Base-by-base conservation (phyloP, 345 rosid genomes). In the Melaleuca alternifolia region DNA sequence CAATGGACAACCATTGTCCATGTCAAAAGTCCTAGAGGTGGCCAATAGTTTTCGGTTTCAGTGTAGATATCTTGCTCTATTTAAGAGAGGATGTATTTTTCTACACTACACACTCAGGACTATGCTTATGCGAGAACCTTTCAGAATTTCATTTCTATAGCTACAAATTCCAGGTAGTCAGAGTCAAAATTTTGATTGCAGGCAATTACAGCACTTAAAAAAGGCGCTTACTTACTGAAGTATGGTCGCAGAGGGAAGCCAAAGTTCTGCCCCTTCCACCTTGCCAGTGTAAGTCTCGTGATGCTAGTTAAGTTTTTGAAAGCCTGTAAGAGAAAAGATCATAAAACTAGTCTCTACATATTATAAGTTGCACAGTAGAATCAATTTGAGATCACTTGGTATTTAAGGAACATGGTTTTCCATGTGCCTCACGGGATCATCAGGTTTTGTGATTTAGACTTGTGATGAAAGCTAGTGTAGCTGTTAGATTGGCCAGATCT, bases 211-310 rank as follows among this genome's bases (percentile, higher is more conserved):
- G 88, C 96, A n/a, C 95, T 96, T 82, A 96, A 96, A 94, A 96
- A 94, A 91, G 99, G 99, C 6, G 90, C 99, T 2, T 90, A 90
- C 86, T 90, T 95, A 94, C 93, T 96, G 54, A 96, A 96, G 92
- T 96, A 94, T 85, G 96, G 99, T 59, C 95, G 99, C 23, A 92
- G 94, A 86, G 99, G 99, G 91, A 96, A 95, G 89, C 99, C 98
- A 2, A 96, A 95, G 87, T 94, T 96, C 89, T 96, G 96, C 90
- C 99, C 97, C 21, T 96, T 95, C 93, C 91, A 92, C 81, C 96
- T 96, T 79, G 90, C 98, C 82, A 94, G 88, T 91, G 99, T 95
- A 93, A 91, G 94, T 89, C 87, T 20, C 52, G 54, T 65, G 37
- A 54, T 46, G n/a, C 85, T 18, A 83, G 16, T 16, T 50, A 30